Evolutionary conservation across 2,329 filamentous ascomycete genomes (phyloP).

Genomic region (Aspergillus sp.): DNA sequence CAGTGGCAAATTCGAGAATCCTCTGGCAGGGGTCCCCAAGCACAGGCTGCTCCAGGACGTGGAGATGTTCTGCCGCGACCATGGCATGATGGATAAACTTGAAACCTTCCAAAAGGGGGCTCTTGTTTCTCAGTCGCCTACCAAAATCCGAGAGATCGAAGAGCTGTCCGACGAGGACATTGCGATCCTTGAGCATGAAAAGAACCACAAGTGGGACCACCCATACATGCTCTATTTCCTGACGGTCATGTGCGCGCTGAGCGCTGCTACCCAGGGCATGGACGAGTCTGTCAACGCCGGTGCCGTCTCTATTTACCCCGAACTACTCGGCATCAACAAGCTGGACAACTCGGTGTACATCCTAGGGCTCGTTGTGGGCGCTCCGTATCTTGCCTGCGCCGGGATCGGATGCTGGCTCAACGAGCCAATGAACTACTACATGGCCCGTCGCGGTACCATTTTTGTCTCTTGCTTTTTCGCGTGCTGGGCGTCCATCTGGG

Average conservation of each 20-base stretch:
- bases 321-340: neutral
- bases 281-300: conserved; percentile 44
- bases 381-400: conserved; percentile 54
- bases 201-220: conserved; percentile 42
- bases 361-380: conserved; percentile 51
- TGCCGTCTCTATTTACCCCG: conserved; percentile 18
- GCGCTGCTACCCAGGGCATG: conserved; percentile 47
- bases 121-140: conserved; percentile 43
- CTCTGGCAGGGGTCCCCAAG: conserved; percentile 44
- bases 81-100: conserved; percentile 40
- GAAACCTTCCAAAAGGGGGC: conserved; percentile 45
- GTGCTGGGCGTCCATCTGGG: conserved; percentile 43
- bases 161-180: conserved; percentile 40
- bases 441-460: conserved; percentile 65
- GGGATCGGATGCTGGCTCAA: conserved; percentile 65
- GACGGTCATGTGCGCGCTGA: conserved; percentile 9
- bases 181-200: conserved; percentile 33
- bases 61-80: conserved; percentile 43
- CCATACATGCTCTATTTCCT: conserved; percentile 41
- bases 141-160: conserved; percentile 39
- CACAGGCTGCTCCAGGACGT: conserved; percentile 47
- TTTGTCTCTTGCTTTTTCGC: conserved; percentile 67
- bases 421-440: conserved; percentile 59
- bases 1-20: conserved; percentile 42
- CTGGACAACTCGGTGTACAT: conserved; percentile 38